Percentiles rank a stretch among this genome's conserved stretches.
phyloP scores from a whole-genome alignment of 2,329 filamentous ascomycete genomes.

The Penicillium griseofulvum region DNA sequence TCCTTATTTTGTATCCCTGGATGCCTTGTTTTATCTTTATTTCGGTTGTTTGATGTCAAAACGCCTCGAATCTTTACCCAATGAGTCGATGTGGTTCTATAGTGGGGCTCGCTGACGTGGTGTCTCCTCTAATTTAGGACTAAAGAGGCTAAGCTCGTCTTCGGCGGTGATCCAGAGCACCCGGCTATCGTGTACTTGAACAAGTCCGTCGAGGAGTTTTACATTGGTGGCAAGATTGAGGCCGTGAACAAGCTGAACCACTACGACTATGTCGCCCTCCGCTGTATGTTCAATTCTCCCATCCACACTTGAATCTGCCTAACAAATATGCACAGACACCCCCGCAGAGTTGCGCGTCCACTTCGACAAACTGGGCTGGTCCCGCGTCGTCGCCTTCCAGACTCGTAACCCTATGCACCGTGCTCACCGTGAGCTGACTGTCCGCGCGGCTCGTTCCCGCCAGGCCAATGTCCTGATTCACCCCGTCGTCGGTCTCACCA shows the following conservation, averaged over 20 bases:
- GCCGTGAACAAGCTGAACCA: conserved; percentile 94
- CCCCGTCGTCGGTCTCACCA: conserved; percentile 96
- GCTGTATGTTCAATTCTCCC: conserved; percentile 61
- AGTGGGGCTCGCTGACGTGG: conserved; percentile 30
- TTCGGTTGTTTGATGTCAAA: conserved; percentile 1
- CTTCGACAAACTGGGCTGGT: conserved; percentile 99
- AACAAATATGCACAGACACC: conserved; percentile 59
- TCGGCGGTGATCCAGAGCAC: conserved; percentile 87
- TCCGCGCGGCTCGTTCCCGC: conserved; percentile 89
- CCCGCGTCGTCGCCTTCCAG: conserved; percentile 97
- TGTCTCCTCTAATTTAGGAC: conserved; percentile 52
- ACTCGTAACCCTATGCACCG: conserved; percentile 99
- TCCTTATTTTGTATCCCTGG: background rate
- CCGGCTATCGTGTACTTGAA: conserved; percentile 90
- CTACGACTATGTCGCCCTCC: conserved; percentile 96
- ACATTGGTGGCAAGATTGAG: conserved; percentile 93
- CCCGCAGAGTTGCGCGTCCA: conserved; percentile 91
- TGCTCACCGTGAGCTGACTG: conserved; percentile 94
- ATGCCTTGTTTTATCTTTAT: background rate
- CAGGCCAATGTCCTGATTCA: conserved; percentile 99
- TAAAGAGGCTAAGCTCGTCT: conserved; percentile 89
- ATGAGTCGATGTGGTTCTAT: conserved; percentile 11
- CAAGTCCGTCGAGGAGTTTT: conserved; percentile 77
- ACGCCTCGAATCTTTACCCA: conserved; percentile 12
- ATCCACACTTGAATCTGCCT: background rate